phyloP scores from a whole-genome alignment of 2,329 filamentous ascomycete species.

The Aureobasidium sp. region DNA sequence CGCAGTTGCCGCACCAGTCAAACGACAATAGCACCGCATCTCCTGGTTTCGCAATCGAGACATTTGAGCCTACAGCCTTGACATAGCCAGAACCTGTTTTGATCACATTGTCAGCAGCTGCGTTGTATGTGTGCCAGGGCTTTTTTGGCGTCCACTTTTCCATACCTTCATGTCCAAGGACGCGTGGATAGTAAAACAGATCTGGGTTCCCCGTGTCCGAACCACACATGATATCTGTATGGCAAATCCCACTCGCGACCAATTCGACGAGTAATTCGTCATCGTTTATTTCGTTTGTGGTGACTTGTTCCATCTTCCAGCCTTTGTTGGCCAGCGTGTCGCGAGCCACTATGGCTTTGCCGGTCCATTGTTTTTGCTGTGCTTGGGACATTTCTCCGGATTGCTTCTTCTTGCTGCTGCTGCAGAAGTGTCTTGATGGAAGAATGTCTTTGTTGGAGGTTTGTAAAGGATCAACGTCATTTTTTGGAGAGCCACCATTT shows the following conservation, averaged over 20 bases:
- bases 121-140: neutral
- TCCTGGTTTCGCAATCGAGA: conserved; percentile 37
- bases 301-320: conserved; percentile 37
- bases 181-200: conserved; percentile 39
- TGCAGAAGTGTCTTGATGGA: too few relatives aligned
- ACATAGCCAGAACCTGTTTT: conserved; percentile 42
- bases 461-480: conserved; percentile 14
- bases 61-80: conserved; percentile 35
- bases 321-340: conserved; percentile 31
- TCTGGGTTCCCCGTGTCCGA: conserved; percentile 29
- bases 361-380: conserved; percentile 17
- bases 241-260: conserved; percentile 47
- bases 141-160: neutral
- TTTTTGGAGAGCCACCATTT: neutral
- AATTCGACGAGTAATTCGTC: conserved; percentile 49
- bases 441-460: neutral
- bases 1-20: conserved; percentile 41
- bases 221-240: conserved; percentile 47
- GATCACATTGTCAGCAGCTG: neutral
- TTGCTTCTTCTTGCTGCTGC: too few relatives aligned
- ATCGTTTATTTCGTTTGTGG: conserved; percentile 30
- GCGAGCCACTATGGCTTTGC: conserved; percentile 34
- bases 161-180: conserved; percentile 49
- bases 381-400: neutral
- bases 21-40: conserved; percentile 45